Evolutionary conservation across 805 yeast genomes (phyloP).

Genomic region (Cyberlindnera xishuangbannaensis): DNA sequence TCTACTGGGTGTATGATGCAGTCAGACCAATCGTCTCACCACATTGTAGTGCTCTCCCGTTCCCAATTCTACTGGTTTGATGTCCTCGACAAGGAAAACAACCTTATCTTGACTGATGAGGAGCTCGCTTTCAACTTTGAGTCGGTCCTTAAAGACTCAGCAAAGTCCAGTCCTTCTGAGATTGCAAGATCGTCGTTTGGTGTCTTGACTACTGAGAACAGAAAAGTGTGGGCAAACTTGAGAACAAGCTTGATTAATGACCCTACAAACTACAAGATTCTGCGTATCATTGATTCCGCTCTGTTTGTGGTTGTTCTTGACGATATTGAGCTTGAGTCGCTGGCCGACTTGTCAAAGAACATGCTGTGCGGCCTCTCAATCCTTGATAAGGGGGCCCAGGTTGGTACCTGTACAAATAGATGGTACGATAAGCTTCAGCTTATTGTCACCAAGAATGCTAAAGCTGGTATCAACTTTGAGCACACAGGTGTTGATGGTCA

Average conservation of each 20-base stretch:
- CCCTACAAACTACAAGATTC: slow-evolving; percentile 58
- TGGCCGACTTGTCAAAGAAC: slow-evolving; percentile 67
- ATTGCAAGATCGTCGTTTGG: slow-evolving; percentile 84
- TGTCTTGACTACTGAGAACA: slow-evolving; percentile 82
- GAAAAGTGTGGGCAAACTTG: slow-evolving; percentile 80
- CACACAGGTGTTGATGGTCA: slow-evolving; percentile 96
- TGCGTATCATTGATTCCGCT: slow-evolving; percentile 73
- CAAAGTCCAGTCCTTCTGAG: slow-evolving; percentile 42
- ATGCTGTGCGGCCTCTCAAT: slow-evolving; percentile 83
- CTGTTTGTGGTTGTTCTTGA: slow-evolving; percentile 80
- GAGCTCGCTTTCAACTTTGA: slow-evolving; percentile 72
- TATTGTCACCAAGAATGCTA: slow-evolving; percentile 81
- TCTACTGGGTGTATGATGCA: slow-evolving; percentile 80
- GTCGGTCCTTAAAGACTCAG: slow-evolving; percentile 71
- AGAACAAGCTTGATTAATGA: slow-evolving; percentile 47
- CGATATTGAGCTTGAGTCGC: slow-evolving; percentile 57
- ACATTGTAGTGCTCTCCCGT: slow-evolving; percentile 73
- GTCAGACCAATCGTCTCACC: slow-evolving; percentile 68
- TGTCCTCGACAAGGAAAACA: slow-evolving; percentile 69
- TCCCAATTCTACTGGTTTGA: slow-evolving; percentile 96
- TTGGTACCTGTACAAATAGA: slow-evolving; percentile 90
- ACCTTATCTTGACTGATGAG: slow-evolving; percentile 65
- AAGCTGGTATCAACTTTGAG: slow-evolving; percentile 90
- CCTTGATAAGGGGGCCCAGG: slow-evolving; percentile 79
- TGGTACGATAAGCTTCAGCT: slow-evolving; percentile 93